Evolutionary conservation across 768 basidiomycete genomes (phyloP).

Genomic region (Lyophyllum semitale): DNA sequence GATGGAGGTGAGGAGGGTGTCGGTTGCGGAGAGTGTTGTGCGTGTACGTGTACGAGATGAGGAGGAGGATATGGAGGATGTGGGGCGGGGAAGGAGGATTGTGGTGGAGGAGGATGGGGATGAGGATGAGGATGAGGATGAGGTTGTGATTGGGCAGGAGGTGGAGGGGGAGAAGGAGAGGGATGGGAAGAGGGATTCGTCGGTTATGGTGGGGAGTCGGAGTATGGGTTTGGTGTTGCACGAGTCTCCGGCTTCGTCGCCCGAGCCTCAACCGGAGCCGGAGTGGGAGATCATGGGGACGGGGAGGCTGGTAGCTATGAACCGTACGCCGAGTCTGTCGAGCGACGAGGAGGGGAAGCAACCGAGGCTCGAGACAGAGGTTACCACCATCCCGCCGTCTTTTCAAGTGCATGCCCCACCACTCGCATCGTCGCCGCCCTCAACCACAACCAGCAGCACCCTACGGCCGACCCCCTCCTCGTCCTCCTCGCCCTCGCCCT

Average conservation of each 20-base stretch:
- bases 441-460: neutral
- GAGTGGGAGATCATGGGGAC: conserved; percentile 21
- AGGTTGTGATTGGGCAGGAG: conserved; percentile 18
- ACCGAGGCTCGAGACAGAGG: neutral
- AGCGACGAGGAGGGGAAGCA: conserved; percentile 3
- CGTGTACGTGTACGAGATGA: no score
- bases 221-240: neutral
- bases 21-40: neutral
- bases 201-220: neutral
- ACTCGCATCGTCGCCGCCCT: neutral
- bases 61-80: conserved; percentile 10
- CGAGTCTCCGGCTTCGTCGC: conserved; percentile 17
- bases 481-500: conserved; percentile 5
- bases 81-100: conserved; percentile 32
- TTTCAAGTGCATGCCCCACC: neutral
- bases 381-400: neutral
- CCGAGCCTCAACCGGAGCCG: conserved; percentile 16
- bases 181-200: neutral
- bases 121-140: conserved; percentile 34
- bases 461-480: conserved; percentile 1
- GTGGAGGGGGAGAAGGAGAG: neutral
- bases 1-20: neutral
- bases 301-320: conserved; percentile 12
- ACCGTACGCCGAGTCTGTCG: conserved; percentile 29
- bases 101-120: conserved; percentile 45